Evolutionary conservation across 2,329 filamentous ascomycete species (phyloP), one percentile per base, ranked within the genome.

Genomic region (Penicillium freii): DNA sequence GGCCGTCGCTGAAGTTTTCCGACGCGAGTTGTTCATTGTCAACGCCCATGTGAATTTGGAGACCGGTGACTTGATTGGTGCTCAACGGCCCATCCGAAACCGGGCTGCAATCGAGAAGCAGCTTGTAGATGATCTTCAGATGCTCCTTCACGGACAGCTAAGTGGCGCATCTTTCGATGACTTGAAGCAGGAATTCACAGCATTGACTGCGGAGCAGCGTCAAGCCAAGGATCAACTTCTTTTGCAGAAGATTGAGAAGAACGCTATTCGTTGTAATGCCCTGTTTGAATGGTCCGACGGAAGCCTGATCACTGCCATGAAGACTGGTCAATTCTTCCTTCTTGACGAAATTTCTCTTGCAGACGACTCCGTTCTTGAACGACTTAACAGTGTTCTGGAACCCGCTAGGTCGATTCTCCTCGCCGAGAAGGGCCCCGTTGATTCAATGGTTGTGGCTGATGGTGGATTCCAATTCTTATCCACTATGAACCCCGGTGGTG

Each of bases 31-130:
- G 39, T 87, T 92, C 64, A 94, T 93, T 65, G 88, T 99, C 69
- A 99, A 99, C 71, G 94, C 95, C 3, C 95, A 99, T 74, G 93
- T 97, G 66, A 99, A 99, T 64, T 92, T 94, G 0, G 95, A 99
- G 73, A 97, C 95, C 0, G 93, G 94, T 17, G 94, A 99, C 73
- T 81, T 99, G 11, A 97, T 99, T 63, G 94, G 94, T 62, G 94
- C 94, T 3, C 94, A 99, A 73, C 81, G 94, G 58, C 94, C 94
- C 4, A 85, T 97, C 23, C 84, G 95, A 62, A 97, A 97, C 71
- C 85, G 92, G 42, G 85, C 87, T 15, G 85, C 85, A 1, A 85
- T 96, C 34, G 78, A 90, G 36, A 84, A 88, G 29, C 74, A 84
- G 1, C 77, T 97, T 31, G 78, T 80, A 33, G 73, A 81, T n/a